Evolutionary conservation across 2,329 filamentous ascomycete genomes (phyloP), one percentile per base, ranked within the genome.

Genomic region (Periconia sp.): DNA sequence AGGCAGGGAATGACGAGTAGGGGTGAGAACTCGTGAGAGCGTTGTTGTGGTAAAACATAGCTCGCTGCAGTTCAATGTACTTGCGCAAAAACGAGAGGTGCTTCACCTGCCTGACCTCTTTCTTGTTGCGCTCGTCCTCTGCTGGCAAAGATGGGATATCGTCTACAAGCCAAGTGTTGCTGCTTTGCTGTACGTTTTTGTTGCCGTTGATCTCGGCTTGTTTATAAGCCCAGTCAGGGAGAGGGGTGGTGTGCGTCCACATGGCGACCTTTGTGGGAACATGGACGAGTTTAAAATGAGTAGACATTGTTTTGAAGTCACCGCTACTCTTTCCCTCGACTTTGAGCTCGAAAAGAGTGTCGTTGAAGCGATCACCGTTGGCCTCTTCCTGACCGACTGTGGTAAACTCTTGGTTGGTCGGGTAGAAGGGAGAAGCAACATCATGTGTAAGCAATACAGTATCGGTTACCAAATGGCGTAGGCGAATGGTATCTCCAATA

Each of bases 1-100:
- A 91, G 78, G 95, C 94, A 7, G 94, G 94, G 72, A 92, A 88
- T 66, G 91, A 96, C 41, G 94, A 85, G 74, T 99, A 99, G 1
- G 94, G 94, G 74, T 99, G 94, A 72, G 91, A 96, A 79, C 92
- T 95, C 43, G 94, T 99, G 71, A 99, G 81, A 67, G 95, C 93
- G 76, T 92, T 97, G 83, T 99, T 99, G 82, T 99, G 94, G 83
- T 90, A 93, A 83, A 99, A 99, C 92, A 99, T 99, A 66, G 92
- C 91, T 47, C 93, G 86, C 77, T 99, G 94, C 54, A 99, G 83
- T 80, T 99, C 94, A 60, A 97, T 85, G 82, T 93, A 99, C 80
- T 99, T 99, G 69, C 84, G 85, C 61, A 97, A 78, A 83, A 99
- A 99, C 17, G 92, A 87, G 68, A 97, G 74, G 18, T 81, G 81